Evolutionary conservation across 108 stramenopile genomes (phyloP).

Genomic region (Cyclotella cryptica): DNA sequence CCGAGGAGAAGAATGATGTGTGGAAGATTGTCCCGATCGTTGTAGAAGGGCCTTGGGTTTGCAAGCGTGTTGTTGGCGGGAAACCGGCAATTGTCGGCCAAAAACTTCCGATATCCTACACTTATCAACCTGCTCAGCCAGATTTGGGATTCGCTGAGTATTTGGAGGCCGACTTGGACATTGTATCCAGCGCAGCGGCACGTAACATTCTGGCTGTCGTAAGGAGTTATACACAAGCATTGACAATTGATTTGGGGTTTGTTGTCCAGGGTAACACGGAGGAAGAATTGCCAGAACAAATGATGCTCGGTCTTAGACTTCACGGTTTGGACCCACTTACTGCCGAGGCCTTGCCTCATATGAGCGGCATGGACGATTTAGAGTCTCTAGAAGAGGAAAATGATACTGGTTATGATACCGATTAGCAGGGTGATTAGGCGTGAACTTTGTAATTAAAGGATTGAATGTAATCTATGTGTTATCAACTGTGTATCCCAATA

Average conservation of each 20-base stretch:
- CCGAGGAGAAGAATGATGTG: slow-evolving; percentile 62
- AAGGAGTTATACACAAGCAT: slow-evolving; percentile 72
- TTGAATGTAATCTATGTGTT: no score
- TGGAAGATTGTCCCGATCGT: slow-evolving; percentile 82
- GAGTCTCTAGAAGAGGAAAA: not conserved
- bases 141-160: slow-evolving; percentile 61
- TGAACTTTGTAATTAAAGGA: no score
- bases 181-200: slow-evolving; percentile 81
- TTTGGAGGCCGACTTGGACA: slow-evolving; percentile 87
- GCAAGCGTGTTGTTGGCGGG: slow-evolving; percentile 77
- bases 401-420: not conserved
- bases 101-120: slow-evolving; percentile 69
- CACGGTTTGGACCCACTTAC: slow-evolving; percentile 89
- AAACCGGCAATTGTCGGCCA: slow-evolving; percentile 87
- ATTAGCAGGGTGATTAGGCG: not conserved
- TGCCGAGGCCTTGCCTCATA: slow-evolving; percentile 65
- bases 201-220: slow-evolving; percentile 84
- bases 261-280: slow-evolving; percentile 74
- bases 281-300: slow-evolving; percentile 88
- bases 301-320: slow-evolving; percentile 79
- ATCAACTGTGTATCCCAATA: no score
- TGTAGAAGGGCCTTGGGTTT: slow-evolving; percentile 89
- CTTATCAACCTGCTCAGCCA: slow-evolving; percentile 65
- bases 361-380: slow-evolving; percentile 12
- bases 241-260: slow-evolving; percentile 87